These are phyloP conservation scores for Bipolaris sorokiniana DNA, from an alignment of 2,329 filamentous ascomycete genomes.

Conservation along the genomic window DNA sequence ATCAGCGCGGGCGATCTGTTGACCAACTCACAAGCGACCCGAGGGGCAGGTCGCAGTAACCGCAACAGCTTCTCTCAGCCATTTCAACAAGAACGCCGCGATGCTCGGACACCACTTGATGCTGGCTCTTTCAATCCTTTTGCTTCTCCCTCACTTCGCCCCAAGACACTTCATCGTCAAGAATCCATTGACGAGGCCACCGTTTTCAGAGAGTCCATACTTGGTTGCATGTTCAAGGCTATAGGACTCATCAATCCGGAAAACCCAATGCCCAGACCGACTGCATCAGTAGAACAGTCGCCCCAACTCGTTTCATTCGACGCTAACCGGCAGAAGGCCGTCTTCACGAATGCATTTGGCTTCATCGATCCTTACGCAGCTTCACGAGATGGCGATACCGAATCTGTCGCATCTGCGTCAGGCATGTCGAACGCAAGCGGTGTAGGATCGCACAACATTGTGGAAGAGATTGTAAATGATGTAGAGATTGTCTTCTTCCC, in stretches of 20 bases:
- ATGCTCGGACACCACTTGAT: conserved; percentile 54
- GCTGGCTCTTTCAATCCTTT: conserved; percentile 53
- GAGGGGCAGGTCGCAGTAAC: conserved; percentile 61
- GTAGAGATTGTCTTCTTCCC: conserved; percentile 98
- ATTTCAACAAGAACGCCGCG: conserved; percentile 52
- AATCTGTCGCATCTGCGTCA: conserved; percentile 71
- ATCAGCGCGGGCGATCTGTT: conserved; percentile 72
- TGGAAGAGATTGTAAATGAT: conserved; percentile 86
- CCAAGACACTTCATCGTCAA: conserved; percentile 66
- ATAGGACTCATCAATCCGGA: conserved; percentile 79
- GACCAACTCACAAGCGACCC: conserved; percentile 74
- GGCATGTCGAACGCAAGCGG: conserved; percentile 57
- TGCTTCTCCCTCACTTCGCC: conserved; percentile 36
- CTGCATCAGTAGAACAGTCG: conserved; percentile 79
- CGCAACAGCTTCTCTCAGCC: conserved; percentile 57
- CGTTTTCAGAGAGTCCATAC: conserved; percentile 84
- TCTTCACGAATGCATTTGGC: conserved; percentile 87
- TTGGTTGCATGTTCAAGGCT: conserved; percentile 95
- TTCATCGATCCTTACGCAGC: conserved; percentile 85
- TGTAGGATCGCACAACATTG: conserved; percentile 67
- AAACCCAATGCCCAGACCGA: conserved; percentile 65
- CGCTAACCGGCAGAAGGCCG: conserved; percentile 75
- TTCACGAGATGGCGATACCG: conserved; percentile 79
- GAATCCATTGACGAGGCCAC: conserved; percentile 88
- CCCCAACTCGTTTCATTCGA: conserved; percentile 86